Conservation (phyloP, 2,329 filamentous ascomycete genomes). For the Orbilia ellipsospora region DNA sequence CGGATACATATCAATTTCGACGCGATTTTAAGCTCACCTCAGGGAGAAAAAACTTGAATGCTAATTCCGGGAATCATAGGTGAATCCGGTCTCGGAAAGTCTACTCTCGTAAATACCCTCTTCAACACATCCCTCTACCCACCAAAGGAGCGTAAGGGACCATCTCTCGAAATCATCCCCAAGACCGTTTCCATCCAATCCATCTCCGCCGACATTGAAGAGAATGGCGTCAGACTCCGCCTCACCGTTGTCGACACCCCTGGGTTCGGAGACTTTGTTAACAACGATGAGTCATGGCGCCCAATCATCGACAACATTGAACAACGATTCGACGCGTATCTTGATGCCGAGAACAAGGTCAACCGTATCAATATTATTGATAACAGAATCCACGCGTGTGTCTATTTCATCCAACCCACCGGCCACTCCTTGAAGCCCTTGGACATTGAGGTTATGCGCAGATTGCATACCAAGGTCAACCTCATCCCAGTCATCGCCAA, state of each 20-base stretch:
- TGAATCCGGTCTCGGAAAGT: constrained; percentile 99
- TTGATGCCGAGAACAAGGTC: constrained; percentile 99
- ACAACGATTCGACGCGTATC: constrained; percentile 96
- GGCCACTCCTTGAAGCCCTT: constrained; percentile 98
- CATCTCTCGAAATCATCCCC: constrained; percentile 96
- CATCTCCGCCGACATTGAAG: constrained; percentile 96
- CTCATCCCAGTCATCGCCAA: constrained; percentile 99
- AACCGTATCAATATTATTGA: constrained; percentile 99
- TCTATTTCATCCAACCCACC: constrained; percentile 99
- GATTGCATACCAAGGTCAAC: constrained; percentile 99
- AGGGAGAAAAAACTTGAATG: constrained; percentile 22
- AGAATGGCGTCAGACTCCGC: constrained; percentile 95
- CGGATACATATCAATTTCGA: constrained; percentile 4
- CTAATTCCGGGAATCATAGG: constrained; percentile 68
- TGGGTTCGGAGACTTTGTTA: constrained; percentile 98
- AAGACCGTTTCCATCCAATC: constrained; percentile 97
- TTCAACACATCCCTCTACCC: constrained; percentile 99
- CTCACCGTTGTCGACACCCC: constrained; percentile 97
- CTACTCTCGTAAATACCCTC: constrained; percentile 96
- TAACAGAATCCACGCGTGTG: constrained; percentile 98
- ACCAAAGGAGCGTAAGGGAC: constrained; percentile 97
- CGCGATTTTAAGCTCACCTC: constrained; percentile 48
- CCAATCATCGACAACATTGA: constrained; percentile 99
- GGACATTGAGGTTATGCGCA: constrained; percentile 99
- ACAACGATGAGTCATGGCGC: constrained; percentile 99